These are phyloP conservation scores for Phaeosphaeria sp. DNA, from an alignment of 2,329 filamentous ascomycete species.

Conservation along the genomic window DNA sequence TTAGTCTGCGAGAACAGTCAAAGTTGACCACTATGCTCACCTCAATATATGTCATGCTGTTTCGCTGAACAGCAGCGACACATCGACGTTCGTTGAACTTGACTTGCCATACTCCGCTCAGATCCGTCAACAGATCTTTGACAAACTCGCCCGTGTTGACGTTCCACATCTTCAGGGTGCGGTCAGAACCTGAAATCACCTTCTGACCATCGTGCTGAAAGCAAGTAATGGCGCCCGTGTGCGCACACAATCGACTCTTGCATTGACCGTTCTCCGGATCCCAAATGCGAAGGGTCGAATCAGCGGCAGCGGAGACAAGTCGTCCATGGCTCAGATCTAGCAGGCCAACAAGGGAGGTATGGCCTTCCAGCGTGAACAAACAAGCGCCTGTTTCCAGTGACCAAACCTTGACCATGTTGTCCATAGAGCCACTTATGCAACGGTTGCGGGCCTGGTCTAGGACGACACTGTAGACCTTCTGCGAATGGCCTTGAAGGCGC, in stretches of 20 bases:
- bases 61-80: constrained; percentile 93
- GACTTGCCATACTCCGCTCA: constrained; percentile 98
- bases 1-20: constrained; percentile 39
- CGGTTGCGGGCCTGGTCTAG: constrained; percentile 89
- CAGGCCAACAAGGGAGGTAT: constrained; percentile 88
- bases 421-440: constrained; percentile 98
- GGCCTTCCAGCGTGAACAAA: constrained; percentile 89
- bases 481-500: constrained; percentile 81
- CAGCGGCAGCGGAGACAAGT: constrained; percentile 92
- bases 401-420: constrained; percentile 98
- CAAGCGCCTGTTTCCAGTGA: constrained; percentile 85
- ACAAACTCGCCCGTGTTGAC: constrained; percentile 90
- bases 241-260: constrained; percentile 86
- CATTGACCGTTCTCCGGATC: constrained; percentile 92
- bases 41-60: constrained; percentile 93
- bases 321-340: constrained; percentile 88
- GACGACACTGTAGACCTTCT: constrained; percentile 98
- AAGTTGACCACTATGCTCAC: constrained; percentile 47
- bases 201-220: constrained; percentile 98
- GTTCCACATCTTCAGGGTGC: constrained; percentile 99
- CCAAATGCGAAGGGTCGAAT: constrained; percentile 95
- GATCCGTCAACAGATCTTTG: constrained; percentile 87
- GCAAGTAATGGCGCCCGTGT: constrained; percentile 97
- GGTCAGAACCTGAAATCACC: constrained; percentile 93
- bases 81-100: constrained; percentile 95